phyloP scores from a whole-genome alignment of 257 asterid genomes.

The Solanum medicagineum region DNA sequence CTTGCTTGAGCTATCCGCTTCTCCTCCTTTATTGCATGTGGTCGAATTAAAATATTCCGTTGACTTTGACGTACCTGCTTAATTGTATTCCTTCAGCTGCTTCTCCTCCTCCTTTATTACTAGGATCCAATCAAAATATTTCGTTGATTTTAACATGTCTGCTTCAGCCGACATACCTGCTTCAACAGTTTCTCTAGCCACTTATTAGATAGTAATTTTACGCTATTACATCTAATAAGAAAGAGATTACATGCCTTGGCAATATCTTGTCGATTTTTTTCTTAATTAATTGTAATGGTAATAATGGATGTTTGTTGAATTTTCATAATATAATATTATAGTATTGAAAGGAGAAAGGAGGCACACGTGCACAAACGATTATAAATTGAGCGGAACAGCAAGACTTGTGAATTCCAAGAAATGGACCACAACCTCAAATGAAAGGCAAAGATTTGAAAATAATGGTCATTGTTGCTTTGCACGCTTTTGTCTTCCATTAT shows the following conservation, averaged over 20 bases:
- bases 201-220: too few relatives aligned
- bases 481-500: conserved; percentile 27
- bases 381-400: neutral
- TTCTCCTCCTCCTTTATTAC: too few relatives aligned
- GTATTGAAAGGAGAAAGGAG: conserved; percentile 6
- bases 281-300: neutral
- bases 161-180: too few relatives aligned
- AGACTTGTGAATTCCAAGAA: neutral
- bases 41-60: too few relatives aligned
- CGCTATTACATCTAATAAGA: too few relatives aligned
- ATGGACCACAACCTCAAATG: conserved; percentile 17
- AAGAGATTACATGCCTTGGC: neutral
- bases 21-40: too few relatives aligned
- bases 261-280: neutral
- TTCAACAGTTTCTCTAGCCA: too few relatives aligned
- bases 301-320: neutral
- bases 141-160: too few relatives aligned
- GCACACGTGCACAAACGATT: conserved; percentile 35
- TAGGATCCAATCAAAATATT: too few relatives aligned
- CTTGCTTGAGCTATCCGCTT: too few relatives aligned
- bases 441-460: neutral
- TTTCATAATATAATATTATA: neutral
- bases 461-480: conserved; percentile 29
- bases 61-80: too few relatives aligned
- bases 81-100: too few relatives aligned